phyloP scores from a whole-genome alignment of 225 moss, liverwort and hornwort genomes.

The Physcomitrium patens region DNA sequence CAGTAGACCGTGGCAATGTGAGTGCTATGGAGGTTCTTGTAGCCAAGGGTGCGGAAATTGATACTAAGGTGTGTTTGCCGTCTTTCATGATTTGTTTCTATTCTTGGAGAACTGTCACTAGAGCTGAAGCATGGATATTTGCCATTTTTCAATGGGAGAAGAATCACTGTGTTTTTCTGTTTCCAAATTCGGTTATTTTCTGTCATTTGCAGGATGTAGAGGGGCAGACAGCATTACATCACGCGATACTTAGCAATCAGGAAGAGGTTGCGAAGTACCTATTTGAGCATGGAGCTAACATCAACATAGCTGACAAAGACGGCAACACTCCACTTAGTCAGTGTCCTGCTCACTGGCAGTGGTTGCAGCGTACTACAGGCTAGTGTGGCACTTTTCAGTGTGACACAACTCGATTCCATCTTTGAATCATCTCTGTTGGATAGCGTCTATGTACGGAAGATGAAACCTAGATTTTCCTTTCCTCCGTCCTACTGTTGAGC shows the following conservation, averaged over 20 bases:
- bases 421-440: constrained; percentile 32
- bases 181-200: not conserved
- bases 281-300: constrained; percentile 80
- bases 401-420: constrained; percentile 35
- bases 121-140: too few species aligned
- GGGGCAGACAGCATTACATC: constrained; percentile 96
- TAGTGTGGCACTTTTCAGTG: constrained; percentile 30
- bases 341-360: constrained; percentile 86
- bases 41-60: constrained; percentile 88
- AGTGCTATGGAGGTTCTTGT: constrained; percentile 82
- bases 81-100: not conserved
- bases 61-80: constrained; percentile 69
- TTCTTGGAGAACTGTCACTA: not conserved
- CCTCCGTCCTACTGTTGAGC: constrained; percentile 40
- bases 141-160: too few species aligned
- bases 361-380: constrained; percentile 68
- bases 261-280: constrained; percentile 86
- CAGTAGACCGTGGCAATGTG: constrained; percentile 92
- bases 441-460: constrained; percentile 57
- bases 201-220: constrained; percentile 77
- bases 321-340: constrained; percentile 77
- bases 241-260: constrained; percentile 85
- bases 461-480: constrained; percentile 53
- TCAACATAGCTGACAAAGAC: constrained; percentile 72
- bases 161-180: not conserved